A percentile compares a stretch with the other conserved stretches of the same genome.
Conservation (phyloP, 345 rosid species). For the Cardamine occulta region DNA sequence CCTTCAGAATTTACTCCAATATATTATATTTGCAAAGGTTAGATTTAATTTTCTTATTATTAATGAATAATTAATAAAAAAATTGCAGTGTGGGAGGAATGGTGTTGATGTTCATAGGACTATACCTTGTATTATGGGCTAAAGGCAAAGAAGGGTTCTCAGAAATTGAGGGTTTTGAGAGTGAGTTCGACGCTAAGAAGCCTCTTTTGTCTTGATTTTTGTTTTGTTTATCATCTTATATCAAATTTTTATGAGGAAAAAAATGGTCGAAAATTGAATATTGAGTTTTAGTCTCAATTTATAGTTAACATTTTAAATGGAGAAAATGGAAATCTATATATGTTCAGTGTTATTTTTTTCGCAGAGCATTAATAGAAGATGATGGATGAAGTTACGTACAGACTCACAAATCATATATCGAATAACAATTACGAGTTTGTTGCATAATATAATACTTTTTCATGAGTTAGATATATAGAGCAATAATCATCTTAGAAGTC, state of each 20-base stretch:
- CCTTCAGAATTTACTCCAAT: background rate
- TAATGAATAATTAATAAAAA: background rate
- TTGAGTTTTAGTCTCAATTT: background rate
- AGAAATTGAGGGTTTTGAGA: constrained; percentile 38
- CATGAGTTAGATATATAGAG: constrained; percentile 1
- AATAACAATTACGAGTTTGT: constrained; percentile 4
- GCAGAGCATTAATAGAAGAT: constrained; percentile 31
- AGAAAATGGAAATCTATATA: background rate
- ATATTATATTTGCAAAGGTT: background rate
- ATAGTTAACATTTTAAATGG: constrained; percentile 2
- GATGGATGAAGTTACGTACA: constrained; percentile 20
- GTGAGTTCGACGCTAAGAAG: constrained; percentile 61
- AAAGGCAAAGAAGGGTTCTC: constrained; percentile 73
- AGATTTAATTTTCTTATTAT: background rate
- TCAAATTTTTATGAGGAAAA: background rate
- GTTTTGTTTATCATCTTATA: background rate
- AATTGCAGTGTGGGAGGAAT: constrained; percentile 78
- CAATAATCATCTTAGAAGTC: background rate
- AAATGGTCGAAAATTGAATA: background rate
- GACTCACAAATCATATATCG: constrained; percentile 20
- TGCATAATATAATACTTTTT: background rate
- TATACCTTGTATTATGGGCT: constrained; percentile 88
- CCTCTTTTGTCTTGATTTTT: constrained; percentile 64
- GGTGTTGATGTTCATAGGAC: constrained; percentile 79
- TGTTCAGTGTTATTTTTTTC: background rate